Conservation (phyloP, 768 basidiomycete genomes). For the Antrodiella citrinella region DNA sequence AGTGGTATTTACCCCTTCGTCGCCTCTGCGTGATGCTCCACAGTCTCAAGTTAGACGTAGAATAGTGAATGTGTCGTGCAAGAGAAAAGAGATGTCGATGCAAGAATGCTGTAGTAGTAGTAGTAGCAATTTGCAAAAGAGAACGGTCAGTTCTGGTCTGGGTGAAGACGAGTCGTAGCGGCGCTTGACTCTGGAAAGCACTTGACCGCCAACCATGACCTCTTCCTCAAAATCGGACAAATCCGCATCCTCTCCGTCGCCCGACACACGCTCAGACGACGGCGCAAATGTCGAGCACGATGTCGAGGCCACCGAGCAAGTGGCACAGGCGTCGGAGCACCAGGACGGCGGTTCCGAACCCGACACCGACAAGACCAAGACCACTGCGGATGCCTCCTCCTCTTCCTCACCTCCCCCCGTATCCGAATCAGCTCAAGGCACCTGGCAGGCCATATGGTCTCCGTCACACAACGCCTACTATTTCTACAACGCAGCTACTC, state of each 20-base stretch:
- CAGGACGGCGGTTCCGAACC: background rate
- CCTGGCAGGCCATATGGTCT: constrained; percentile 80
- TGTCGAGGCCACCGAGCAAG: background rate
- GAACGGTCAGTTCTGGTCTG: too few species aligned
- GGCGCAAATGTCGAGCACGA: background rate
- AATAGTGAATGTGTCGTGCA: background rate
- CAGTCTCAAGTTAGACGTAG: background rate
- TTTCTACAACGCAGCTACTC: constrained; percentile 69
- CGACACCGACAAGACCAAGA: background rate
- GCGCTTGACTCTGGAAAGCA: background rate
- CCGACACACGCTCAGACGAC: background rate
- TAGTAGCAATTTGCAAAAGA: background rate
- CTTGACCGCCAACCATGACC: constrained; percentile 8
- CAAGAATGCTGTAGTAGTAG: too few species aligned
- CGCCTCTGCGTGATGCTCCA: background rate
- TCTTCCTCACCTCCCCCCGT: constrained; percentile 9
- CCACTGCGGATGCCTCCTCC: background rate
- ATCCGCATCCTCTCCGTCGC: constrained; percentile 1
- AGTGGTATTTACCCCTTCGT: background rate
- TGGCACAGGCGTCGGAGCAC: background rate
- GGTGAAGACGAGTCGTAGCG: background rate
- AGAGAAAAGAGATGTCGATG: background rate
- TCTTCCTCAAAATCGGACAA: constrained; percentile 1
- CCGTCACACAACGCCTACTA: constrained; percentile 77
- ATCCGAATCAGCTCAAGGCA: too few species aligned